These are phyloP conservation scores for Aureobasidium namibiae DNA, from an alignment of 2,329 filamentous ascomycete species.

Conservation along the genomic window DNA sequence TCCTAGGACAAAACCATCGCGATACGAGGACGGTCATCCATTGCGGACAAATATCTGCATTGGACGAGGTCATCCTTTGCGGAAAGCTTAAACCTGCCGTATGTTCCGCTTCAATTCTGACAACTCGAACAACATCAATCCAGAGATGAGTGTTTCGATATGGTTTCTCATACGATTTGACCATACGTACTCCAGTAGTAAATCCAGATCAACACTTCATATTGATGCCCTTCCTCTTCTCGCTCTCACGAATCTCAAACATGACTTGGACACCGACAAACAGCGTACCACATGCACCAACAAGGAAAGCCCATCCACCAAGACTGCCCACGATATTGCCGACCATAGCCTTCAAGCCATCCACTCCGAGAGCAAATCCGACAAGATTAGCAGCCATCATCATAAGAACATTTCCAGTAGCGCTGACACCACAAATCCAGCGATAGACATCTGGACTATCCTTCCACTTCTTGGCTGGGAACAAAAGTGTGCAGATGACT, in stretches of 20 bases:
- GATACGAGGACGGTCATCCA: too few species aligned
- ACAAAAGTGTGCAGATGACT: constrained; percentile 60
- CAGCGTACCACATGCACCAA: constrained; percentile 60
- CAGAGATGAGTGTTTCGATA: not conserved
- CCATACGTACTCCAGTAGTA: not conserved
- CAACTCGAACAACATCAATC: not conserved
- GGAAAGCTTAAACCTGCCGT: not conserved
- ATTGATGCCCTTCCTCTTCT: constrained; percentile 71
- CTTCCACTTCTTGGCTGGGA: constrained; percentile 67
- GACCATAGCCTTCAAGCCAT: constrained; percentile 72
- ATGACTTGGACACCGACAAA: constrained; percentile 88
- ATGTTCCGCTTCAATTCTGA: not conserved
- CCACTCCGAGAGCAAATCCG: constrained; percentile 85
- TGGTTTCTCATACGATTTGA: not conserved
- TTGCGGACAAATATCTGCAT: too few species aligned
- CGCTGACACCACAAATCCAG: constrained; percentile 70
- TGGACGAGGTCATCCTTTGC: too few species aligned
- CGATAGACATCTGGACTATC: constrained; percentile 64
- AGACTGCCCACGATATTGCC: constrained; percentile 67
- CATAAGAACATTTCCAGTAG: constrained; percentile 78
- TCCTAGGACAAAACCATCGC: too few species aligned
- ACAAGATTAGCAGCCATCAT: constrained; percentile 95
- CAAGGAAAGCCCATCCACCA: constrained; percentile 66
- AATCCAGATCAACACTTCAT: constrained; percentile 69
- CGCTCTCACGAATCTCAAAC: constrained; percentile 87